phyloP scores from a whole-genome alignment of 331 rosid genomes.

The Prunus yedoensis region DNA sequence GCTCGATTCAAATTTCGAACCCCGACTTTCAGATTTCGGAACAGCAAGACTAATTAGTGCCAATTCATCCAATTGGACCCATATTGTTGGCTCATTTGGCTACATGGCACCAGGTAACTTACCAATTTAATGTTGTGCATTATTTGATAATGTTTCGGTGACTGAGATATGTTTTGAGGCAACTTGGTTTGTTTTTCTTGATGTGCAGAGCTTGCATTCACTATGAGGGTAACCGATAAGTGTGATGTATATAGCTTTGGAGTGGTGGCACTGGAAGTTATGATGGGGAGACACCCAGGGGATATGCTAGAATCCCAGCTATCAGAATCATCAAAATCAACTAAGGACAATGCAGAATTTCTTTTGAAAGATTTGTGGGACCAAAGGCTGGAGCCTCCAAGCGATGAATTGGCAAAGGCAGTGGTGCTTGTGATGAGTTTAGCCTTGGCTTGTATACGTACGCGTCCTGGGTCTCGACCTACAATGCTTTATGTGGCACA shows the following conservation, averaged over 20 bases:
- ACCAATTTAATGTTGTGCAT: conserved; percentile 10
- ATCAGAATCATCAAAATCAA: not conserved
- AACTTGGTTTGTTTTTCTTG: not conserved
- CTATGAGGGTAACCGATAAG: not conserved
- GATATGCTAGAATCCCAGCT: not conserved
- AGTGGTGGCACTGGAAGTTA: not conserved
- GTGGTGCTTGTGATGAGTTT: not conserved
- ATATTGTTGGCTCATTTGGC: not conserved
- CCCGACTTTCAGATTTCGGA: conserved; percentile 66
- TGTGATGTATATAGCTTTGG: not conserved
- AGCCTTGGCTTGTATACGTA: not conserved
- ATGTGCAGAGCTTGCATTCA: not conserved
- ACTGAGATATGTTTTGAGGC: conserved; percentile 65
- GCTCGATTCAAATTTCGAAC: conserved; percentile 40
- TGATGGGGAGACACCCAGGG: conserved; percentile 2
- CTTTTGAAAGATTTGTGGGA: not conserved
- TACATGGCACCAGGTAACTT: not conserved
- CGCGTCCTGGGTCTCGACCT: not conserved
- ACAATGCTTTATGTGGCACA: not conserved
- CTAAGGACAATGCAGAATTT: not conserved
- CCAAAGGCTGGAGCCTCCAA: not conserved
- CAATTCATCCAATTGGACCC: not conserved
- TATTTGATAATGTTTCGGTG: not conserved
- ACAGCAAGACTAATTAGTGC: conserved; percentile 39
- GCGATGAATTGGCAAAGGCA: not conserved